A percentile compares a stretch with the other conserved stretches of the same genome.
These are phyloP conservation scores for Mortierella sp. DNA, from an alignment of 371 early-diverging fungal species.

Conservation along the genomic window DNA sequence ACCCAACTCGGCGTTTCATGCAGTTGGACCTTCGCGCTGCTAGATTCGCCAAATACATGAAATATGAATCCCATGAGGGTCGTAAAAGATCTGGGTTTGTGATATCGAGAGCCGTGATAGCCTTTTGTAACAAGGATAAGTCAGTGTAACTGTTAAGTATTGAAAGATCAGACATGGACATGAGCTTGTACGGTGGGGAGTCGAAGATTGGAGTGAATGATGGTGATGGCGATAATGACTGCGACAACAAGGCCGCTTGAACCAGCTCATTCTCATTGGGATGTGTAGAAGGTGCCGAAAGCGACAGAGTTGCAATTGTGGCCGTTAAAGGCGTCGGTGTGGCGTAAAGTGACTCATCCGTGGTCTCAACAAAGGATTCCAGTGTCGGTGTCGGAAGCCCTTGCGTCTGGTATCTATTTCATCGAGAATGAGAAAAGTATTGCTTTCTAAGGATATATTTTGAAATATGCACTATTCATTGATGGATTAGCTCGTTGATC, in stretches of 20 bases:
- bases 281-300: conserved; percentile 9
- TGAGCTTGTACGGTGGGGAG: conserved; percentile 58
- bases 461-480: not conserved
- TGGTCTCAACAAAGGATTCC: conserved; percentile 62
- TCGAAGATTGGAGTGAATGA: not conserved
- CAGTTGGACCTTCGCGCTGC: conserved; percentile 90
- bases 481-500: not conserved
- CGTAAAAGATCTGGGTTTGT: conserved; percentile 80
- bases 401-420: conserved; percentile 12
- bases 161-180: conserved; percentile 68
- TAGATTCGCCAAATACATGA: conserved; percentile 94
- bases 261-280: not conserved
- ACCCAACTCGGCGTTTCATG: conserved; percentile 99
- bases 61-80: conserved; percentile 97
- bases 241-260: not conserved
- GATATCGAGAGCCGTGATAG: conserved; percentile 67
- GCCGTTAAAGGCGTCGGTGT: conserved; percentile 23
- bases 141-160: conserved; percentile 70
- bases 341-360: conserved; percentile 61
- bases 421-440: not conserved
- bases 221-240: conserved; percentile 2
- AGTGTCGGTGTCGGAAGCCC: conserved; percentile 47
- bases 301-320: not conserved
- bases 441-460: not conserved
- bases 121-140: conserved; percentile 52